These are phyloP conservation scores for Flaveria ramosissima DNA, from an alignment of 129 eudicot species.

Conservation along the genomic window DNA sequence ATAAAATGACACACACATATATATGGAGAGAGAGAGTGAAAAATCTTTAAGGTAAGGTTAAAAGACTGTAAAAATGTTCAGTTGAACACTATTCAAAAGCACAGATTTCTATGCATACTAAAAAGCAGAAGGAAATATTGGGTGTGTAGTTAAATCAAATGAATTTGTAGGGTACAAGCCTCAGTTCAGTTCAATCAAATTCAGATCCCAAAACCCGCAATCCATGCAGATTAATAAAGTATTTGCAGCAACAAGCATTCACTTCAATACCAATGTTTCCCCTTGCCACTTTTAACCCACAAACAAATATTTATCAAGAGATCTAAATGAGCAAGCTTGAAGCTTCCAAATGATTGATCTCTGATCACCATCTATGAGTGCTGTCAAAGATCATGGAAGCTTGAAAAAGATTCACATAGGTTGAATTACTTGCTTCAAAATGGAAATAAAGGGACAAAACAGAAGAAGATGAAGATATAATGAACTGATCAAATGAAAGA, in stretches of 20 bases:
- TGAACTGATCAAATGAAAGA: constrained; percentile 11
- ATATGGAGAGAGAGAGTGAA: neutral
- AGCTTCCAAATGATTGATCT: constrained; percentile 1
- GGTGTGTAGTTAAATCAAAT: constrained; percentile 72
- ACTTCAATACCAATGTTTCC: constrained; percentile 6
- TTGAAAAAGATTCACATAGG: neutral
- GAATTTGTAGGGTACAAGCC: constrained; percentile 40
- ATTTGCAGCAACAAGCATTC: constrained; percentile 12
- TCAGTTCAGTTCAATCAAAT: constrained; percentile 32
- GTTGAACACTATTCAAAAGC: constrained; percentile 40
- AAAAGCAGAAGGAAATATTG: constrained; percentile 70
- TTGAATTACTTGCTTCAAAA: neutral
- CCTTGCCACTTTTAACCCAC: constrained; percentile 23
- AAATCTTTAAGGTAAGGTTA: constrained; percentile 31
- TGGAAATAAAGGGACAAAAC: neutral
- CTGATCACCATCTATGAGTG: neutral
- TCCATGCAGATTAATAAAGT: constrained; percentile 36
- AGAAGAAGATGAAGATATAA: constrained; percentile 20
- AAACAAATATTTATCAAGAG: neutral
- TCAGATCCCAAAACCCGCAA: constrained; percentile 50
- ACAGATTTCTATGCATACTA: constrained; percentile 55
- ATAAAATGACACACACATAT: constrained; percentile 8
- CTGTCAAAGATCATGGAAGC: neutral
- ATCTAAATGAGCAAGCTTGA: constrained; percentile 9
- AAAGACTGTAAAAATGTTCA: constrained; percentile 39